Base-by-base conservation (phyloP, 805 yeast genomes). In the Brettanomyces custersianus region DNA sequence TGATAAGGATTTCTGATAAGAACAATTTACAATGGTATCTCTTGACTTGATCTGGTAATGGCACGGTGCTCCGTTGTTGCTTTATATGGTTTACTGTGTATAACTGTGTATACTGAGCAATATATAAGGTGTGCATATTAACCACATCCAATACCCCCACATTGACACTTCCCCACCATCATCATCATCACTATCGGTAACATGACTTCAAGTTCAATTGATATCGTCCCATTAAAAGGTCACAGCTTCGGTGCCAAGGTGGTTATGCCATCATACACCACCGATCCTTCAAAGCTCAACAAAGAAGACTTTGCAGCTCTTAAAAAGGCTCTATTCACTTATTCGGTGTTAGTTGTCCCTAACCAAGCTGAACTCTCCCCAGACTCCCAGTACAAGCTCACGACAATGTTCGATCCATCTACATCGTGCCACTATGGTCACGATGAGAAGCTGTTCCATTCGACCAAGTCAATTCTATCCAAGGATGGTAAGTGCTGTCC, bases 401-500 rank as follows among this genome's bases (percentile, higher is more conserved):
- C 95, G 21, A 71, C 79, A 40, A 71, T 82, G 48, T 80, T 85
- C 51, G 95, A 86, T 50, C 86, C 90, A 18, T 63, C 84, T 4
- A 67, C 77, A 38, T 63, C 61, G 31, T 78, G 81, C 29, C 71
- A 72, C 18, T 86, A 86, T 49, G 95, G 95, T 22, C 95, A 86
- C 49, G 88, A 90, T 39, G 60, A 54, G 38, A 80, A 83, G 54
- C 80, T 82, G 41, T 74, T 77, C 55, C 72, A 80, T 43, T 77
- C 79, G 42, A 60, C 65, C 36, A 65, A 72, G 41, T 72, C 88
- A 1, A 84, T 86, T 18, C 69, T 86, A 43, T 75, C 75, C 43
- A 81, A 80, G 51, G 95, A 86, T 52, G 94, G 94, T 30, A 70
- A 72, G 39, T 70, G 87, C 6, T 83, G 85, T 31, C 88, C 90